A percentile compares a stretch with the other conserved stretches of the same genome.
These are phyloP conservation scores for Nelumbo lutea DNA, from an alignment of 164 flowering plant species.

Conservation along the genomic window DNA sequence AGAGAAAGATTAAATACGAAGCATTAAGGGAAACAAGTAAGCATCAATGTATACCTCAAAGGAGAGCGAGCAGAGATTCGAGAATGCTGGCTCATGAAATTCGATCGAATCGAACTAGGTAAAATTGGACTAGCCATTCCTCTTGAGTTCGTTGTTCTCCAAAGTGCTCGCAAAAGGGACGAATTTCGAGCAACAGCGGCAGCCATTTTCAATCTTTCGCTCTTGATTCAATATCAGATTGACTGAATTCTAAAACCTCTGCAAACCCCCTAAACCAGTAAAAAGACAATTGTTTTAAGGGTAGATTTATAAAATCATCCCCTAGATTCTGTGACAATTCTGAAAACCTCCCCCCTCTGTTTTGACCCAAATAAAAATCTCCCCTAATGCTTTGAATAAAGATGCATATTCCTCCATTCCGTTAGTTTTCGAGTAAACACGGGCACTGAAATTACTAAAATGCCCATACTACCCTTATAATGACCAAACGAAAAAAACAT, in stretches of 20 bases:
- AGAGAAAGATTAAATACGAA: neutral
- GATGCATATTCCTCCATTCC: no score
- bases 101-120: conserved; percentile 14
- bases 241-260: conserved; percentile 24
- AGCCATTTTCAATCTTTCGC: conserved; percentile 22
- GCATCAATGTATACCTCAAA: conserved; percentile 4
- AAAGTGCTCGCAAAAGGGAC: conserved; percentile 20
- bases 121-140: conserved; percentile 3
- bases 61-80: conserved; percentile 14
- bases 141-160: conserved; percentile 13
- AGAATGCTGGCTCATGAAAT: conserved; percentile 18
- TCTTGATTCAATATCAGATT: neutral
- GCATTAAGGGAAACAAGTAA: neutral
- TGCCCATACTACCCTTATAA: no score
- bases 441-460: no score
- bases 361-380: no score
- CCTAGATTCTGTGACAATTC: no score
- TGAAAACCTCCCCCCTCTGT: no score
- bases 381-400: no score
- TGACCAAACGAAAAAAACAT: no score
- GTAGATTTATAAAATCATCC: no score
- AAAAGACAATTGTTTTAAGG: no score
- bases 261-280: conserved; percentile 9
- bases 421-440: no score
- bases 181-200: conserved; percentile 30